Evolutionary conservation across 129 eudicot species (phyloP).

Genomic region (Centaurea solstitialis): DNA sequence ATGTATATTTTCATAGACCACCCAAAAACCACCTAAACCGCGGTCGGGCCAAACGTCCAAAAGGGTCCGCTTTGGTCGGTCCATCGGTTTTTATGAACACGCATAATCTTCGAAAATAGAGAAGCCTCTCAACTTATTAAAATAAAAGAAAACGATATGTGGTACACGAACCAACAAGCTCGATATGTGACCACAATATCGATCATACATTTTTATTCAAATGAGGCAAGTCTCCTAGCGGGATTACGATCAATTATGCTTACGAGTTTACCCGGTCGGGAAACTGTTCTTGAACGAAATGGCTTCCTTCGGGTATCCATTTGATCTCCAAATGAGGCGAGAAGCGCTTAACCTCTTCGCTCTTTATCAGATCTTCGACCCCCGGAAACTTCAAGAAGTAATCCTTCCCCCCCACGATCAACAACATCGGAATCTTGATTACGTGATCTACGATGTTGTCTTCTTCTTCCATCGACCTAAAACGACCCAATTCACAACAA

Average conservation of each 20-base stretch:
- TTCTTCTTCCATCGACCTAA: constrained; percentile 41
- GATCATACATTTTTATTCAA: not conserved
- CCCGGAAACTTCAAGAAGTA: constrained; percentile 43
- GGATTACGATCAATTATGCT: constrained; percentile 32
- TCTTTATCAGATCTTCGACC: constrained; percentile 22
- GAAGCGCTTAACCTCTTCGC: constrained; percentile 34
- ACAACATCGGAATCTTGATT: constrained; percentile 41
- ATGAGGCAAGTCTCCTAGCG: not conserved
- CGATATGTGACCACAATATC: not conserved
- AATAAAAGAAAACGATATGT: no score
- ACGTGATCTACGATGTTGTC: constrained; percentile 35
- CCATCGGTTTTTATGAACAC: no score
- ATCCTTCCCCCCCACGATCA: constrained; percentile 52
- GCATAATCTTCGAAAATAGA: not conserved
- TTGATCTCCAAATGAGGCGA: constrained; percentile 33
- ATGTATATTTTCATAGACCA: no score
- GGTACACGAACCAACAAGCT: not conserved
- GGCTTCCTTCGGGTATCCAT: constrained; percentile 41
- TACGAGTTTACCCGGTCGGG: constrained; percentile 41
- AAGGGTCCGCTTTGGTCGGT: no score
- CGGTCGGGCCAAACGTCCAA: no score
- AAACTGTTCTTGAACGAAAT: constrained; percentile 56
- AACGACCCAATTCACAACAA: not conserved
- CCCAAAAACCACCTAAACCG: no score
- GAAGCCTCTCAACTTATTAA: not conserved